These are phyloP conservation scores for Eimeria tenella DNA, from an alignment of 169 alveolate genomes.

Conservation along the genomic window DNA sequence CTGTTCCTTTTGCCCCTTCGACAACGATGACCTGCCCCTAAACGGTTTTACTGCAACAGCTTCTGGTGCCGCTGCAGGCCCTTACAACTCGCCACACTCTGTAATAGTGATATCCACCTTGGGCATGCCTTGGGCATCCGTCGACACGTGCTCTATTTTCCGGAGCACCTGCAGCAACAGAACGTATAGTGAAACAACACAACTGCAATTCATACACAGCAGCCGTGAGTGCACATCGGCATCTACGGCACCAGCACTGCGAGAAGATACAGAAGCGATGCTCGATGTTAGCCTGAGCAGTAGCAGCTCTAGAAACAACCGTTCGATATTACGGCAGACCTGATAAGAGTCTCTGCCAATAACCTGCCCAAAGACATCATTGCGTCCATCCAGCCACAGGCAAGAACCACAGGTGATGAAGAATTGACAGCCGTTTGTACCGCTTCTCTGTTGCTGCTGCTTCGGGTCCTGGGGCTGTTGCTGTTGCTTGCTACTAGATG, in stretches of 20 bases:
- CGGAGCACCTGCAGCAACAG: slow-evolving; percentile 77
- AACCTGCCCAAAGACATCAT: slow-evolving; percentile 87
- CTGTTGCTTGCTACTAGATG: slow-evolving; percentile 22
- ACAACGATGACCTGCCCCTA: too few relatives aligned
- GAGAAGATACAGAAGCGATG: neutral
- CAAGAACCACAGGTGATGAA: slow-evolving; percentile 96
- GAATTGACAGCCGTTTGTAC: slow-evolving; percentile 96
- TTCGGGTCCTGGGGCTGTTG: slow-evolving; percentile 17
- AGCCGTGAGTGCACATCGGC: neutral
- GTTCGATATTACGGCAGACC: neutral
- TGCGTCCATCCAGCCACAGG: slow-evolving; percentile 98
- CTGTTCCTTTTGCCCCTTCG: too few relatives aligned
- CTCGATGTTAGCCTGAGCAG: neutral
- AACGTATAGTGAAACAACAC: neutral
- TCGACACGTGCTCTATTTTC: slow-evolving; percentile 77
- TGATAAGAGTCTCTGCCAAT: slow-evolving; percentile 80
- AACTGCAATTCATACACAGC: neutral
- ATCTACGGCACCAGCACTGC: neutral
- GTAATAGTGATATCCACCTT: slow-evolving; percentile 66
- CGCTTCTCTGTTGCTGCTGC: slow-evolving; percentile 71
- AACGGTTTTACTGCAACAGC: neutral
- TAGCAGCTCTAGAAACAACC: neutral
- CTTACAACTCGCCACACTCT: slow-evolving; percentile 77
- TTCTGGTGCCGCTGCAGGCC: too few relatives aligned
- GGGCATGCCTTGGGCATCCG: slow-evolving; percentile 74